Conservation (phyloP, 192 early-diverging fungal genomes). For the Rhizophlyctis rosea region DNA sequence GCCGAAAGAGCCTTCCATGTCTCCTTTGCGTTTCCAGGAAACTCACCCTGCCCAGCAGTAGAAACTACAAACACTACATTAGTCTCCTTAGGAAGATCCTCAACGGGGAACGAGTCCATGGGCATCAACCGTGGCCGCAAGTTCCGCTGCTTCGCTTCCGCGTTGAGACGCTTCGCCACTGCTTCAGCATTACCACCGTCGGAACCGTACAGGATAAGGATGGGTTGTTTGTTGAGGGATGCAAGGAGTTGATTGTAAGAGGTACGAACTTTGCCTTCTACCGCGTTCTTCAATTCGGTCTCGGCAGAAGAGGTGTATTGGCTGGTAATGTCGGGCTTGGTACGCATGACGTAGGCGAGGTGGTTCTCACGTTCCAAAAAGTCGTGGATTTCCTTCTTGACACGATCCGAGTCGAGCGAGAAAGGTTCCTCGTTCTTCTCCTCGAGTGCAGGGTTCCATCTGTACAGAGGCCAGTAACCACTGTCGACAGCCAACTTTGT, state of each 20-base stretch:
- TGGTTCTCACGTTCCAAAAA: slow-evolving; percentile 85
- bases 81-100: slow-evolving; percentile 75
- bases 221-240: slow-evolving; percentile 71
- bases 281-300: slow-evolving; percentile 42
- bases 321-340: slow-evolving; percentile 61
- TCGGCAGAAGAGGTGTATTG: slow-evolving; percentile 63
- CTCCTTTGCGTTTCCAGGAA: slow-evolving; percentile 87
- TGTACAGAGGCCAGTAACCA: slow-evolving; percentile 92
- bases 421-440: slow-evolving; percentile 62
- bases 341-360: slow-evolving; percentile 69
- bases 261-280: slow-evolving; percentile 46
- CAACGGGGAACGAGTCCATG: slow-evolving; percentile 80
- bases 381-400: slow-evolving; percentile 72
- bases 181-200: slow-evolving; percentile 87
- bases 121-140: slow-evolving; percentile 71
- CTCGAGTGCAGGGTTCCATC: slow-evolving; percentile 79
- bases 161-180: slow-evolving; percentile 76
- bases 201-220: slow-evolving; percentile 86
- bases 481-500: slow-evolving; percentile 86
- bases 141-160: slow-evolving; percentile 80
- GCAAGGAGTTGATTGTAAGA: slow-evolving; percentile 66
- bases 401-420: slow-evolving; percentile 70
- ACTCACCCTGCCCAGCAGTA: slow-evolving; percentile 96
- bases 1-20: slow-evolving; percentile 71
- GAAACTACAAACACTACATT: slow-evolving; percentile 75